A percentile compares a stretch with the other conserved stretches of the same genome.
Evolutionary conservation across 345 rosid species (phyloP).

Genomic region (Carallia brachiata): DNA sequence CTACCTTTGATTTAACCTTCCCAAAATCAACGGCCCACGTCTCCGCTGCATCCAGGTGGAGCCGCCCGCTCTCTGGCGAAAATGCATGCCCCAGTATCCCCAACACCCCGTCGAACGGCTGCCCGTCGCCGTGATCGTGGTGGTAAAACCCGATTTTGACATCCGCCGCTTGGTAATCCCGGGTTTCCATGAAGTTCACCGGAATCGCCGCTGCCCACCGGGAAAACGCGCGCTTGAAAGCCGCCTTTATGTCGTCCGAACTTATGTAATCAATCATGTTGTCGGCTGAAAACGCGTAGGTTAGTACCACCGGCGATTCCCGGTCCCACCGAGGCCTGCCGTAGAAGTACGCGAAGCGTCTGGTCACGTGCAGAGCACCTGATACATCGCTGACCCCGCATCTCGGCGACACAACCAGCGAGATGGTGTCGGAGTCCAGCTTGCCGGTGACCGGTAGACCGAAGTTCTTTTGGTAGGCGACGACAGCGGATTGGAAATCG

Average conservation of each 20-base stretch:
- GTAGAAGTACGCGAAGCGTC: constrained; percentile 59
- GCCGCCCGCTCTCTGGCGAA: constrained; percentile 79
- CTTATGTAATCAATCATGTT: constrained; percentile 59
- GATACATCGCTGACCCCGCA: constrained; percentile 66
- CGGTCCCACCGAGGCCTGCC: constrained; percentile 73
- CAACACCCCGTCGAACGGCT: constrained; percentile 83
- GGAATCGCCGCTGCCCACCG: constrained; percentile 82
- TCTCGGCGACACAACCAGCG: constrained; percentile 61
- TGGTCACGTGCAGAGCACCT: constrained; percentile 29
- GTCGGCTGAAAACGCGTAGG: constrained; percentile 57
- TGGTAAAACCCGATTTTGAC: constrained; percentile 62
- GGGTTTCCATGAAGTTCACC: constrained; percentile 53
- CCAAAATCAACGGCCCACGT: constrained; percentile 70
- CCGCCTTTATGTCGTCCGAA: constrained; percentile 36
- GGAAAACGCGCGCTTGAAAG: constrained; percentile 55
- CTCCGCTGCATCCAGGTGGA: constrained; percentile 79
- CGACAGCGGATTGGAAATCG: constrained; percentile 51
- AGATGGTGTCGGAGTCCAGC: constrained; percentile 62
- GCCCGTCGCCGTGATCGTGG: constrained; percentile 78
- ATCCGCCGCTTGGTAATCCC: constrained; percentile 47
- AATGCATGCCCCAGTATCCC: constrained; percentile 88
- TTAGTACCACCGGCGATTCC: constrained; percentile 43
- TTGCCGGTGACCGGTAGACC: constrained; percentile 66
- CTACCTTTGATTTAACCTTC: constrained; percentile 44
- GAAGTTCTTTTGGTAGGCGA: constrained; percentile 53